Percentiles rank a stretch among this genome's conserved stretches.
phyloP scores from a whole-genome alignment of 2,329 filamentous ascomycete species.

The Chaetomiaceae sp. region DNA sequence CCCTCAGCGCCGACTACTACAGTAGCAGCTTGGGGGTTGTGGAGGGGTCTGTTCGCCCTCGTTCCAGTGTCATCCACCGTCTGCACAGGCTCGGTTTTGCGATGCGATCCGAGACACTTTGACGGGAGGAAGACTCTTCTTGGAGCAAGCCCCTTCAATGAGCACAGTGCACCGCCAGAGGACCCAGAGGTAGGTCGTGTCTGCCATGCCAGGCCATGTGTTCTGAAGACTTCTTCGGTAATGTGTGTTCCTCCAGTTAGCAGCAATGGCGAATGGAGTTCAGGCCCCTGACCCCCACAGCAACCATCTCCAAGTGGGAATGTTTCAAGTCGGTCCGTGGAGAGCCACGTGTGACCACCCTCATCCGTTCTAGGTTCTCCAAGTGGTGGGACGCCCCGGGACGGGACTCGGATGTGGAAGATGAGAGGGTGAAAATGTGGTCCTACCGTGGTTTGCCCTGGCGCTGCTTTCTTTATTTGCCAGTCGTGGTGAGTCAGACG shows the following conservation, averaged over 20 bases:
- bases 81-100: background rate
- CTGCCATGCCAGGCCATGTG: background rate
- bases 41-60: background rate
- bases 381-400: no score
- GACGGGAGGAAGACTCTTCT: no score
- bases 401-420: background rate
- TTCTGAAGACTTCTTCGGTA: conserved; percentile 10
- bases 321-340: conserved; percentile 11
- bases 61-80: background rate
- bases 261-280: conserved; percentile 3
- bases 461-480: background rate
- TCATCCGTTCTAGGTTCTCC: background rate
- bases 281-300: conserved; percentile 17
- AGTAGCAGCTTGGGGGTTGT: background rate
- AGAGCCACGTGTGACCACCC: conserved; percentile 14
- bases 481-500: background rate
- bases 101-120: no score
- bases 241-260: no score
- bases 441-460: background rate
- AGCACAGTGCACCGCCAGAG: no score
- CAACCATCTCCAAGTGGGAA: background rate
- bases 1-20: background rate
- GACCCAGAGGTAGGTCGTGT: background rate
- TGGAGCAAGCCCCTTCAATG: no score
- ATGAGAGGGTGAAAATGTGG: background rate